Evolutionary conservation across 2,329 filamentous ascomycete genomes (phyloP).

Genomic region (Pseudogymnoascus sp.): DNA sequence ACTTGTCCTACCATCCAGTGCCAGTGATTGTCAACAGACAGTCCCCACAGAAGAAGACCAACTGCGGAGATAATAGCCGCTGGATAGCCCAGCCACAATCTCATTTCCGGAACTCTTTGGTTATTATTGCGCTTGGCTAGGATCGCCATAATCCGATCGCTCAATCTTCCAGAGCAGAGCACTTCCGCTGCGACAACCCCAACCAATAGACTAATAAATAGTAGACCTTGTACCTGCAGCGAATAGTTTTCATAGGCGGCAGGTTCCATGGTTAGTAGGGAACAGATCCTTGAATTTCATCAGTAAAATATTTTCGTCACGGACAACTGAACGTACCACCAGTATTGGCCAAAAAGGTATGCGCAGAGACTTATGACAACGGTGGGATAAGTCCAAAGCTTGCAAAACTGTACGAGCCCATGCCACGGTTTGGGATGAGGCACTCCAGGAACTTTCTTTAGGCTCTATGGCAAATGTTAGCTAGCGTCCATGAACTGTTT

Average conservation of each 20-base stretch:
- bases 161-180: slow-evolving; percentile 46
- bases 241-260: slow-evolving; percentile 34
- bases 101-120: slow-evolving; percentile 46
- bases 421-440: slow-evolving; percentile 45
- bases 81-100: slow-evolving; percentile 51
- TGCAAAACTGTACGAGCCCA: slow-evolving; percentile 39
- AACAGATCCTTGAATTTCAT: slow-evolving; percentile 14
- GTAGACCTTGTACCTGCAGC: slow-evolving; percentile 42
- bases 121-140: slow-evolving; percentile 40
- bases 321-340: slow-evolving; percentile 39
- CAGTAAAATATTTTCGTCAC: not conserved
- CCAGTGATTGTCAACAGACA: slow-evolving; percentile 46
- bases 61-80: slow-evolving; percentile 43
- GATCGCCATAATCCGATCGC: slow-evolving; percentile 44
- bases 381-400: slow-evolving; percentile 41
- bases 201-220: slow-evolving; percentile 48
- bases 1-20: slow-evolving; percentile 54
- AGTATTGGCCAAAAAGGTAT: slow-evolving; percentile 51
- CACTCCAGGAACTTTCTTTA: slow-evolving; percentile 43
- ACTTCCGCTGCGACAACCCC: slow-evolving; percentile 48
- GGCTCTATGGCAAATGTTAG: slow-evolving; percentile 39
- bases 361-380: slow-evolving; percentile 41
- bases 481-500: not conserved
- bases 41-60: slow-evolving; percentile 49
- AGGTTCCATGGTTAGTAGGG: slow-evolving; percentile 17